Conservation (phyloP, 345 rosid species). For the Sisymbrium altissimum region DNA sequence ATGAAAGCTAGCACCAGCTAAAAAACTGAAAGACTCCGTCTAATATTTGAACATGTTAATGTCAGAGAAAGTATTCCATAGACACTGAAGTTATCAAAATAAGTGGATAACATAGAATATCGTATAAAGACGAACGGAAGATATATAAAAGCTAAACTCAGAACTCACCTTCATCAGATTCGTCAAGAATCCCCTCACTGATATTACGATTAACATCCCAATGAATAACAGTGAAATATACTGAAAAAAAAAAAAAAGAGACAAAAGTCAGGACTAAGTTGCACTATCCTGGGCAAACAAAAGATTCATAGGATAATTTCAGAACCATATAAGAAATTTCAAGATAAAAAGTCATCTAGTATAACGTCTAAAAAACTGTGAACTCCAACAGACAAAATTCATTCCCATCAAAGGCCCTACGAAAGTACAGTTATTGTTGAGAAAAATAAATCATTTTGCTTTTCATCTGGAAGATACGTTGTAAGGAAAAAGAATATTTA, state of each 20-base stretch:
- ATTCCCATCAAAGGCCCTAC: neutral
- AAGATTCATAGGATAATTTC: neutral
- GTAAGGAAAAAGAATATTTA: neutral
- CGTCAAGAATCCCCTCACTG: constrained; percentile 93
- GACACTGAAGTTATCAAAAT: neutral
- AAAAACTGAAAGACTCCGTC: neutral
- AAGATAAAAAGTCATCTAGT: neutral
- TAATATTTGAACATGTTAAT: neutral
- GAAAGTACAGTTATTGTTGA: neutral
- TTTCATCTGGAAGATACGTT: constrained; percentile 1
- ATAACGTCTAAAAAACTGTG: neutral
- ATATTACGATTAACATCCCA: constrained; percentile 86
- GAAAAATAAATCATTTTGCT: neutral
- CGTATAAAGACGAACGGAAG: neutral
- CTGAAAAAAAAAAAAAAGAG: constrained; percentile 46
- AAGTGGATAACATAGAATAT: neutral
- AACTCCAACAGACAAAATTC: neutral
- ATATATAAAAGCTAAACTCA: neutral
- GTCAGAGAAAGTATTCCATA: neutral
- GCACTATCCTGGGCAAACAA: neutral
- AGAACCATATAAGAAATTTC: neutral
- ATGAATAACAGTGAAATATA: constrained; percentile 89
- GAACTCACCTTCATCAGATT: constrained; percentile 89
- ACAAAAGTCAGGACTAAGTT: constrained; percentile 9
- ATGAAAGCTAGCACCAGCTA: neutral